phyloP scores from a whole-genome alignment of 495 filamentous ascomycete species.

The Annulohypoxylon moriforme region DNA sequence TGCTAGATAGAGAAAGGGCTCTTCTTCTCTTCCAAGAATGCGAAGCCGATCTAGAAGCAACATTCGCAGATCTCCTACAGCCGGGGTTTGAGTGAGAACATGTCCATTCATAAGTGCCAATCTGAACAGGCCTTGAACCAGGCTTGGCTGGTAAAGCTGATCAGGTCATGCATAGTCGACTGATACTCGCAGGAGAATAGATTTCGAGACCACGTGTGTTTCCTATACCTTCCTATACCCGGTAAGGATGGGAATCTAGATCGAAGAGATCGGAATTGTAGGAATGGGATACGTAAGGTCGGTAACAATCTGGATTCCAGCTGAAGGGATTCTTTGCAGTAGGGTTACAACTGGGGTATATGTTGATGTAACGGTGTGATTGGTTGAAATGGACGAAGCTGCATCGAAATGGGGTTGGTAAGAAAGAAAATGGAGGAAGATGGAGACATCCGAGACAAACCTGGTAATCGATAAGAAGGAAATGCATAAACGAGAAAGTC shows the following conservation, averaged over 20 bases:
- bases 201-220: conserved; percentile 22
- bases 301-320: not conserved
- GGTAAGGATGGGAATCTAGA: conserved; percentile 35
- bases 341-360: not conserved
- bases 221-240: not conserved
- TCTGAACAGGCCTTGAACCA: not conserved
- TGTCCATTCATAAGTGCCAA: conserved; percentile 37
- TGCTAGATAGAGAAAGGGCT: conserved; percentile 7
- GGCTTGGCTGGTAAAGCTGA: not conserved
- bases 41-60: conserved; percentile 26
- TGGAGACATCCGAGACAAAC: not conserved
- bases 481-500: conserved; percentile 23
- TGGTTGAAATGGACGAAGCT: not conserved
- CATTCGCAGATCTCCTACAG: conserved; percentile 39
- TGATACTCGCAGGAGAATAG: conserved; percentile 30
- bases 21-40: conserved; percentile 1
- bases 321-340: not conserved
- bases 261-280: conserved; percentile 36
- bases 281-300: conserved; percentile 19
- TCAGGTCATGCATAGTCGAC: conserved; percentile 36
- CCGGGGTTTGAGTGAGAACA: conserved; percentile 29
- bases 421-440: not conserved
- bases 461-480: conserved; percentile 16
- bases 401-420: not conserved
- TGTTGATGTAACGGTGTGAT: not conserved